Conservation (phyloP, 1,139 yeast genomes). For the Pichia sp. region DNA sequence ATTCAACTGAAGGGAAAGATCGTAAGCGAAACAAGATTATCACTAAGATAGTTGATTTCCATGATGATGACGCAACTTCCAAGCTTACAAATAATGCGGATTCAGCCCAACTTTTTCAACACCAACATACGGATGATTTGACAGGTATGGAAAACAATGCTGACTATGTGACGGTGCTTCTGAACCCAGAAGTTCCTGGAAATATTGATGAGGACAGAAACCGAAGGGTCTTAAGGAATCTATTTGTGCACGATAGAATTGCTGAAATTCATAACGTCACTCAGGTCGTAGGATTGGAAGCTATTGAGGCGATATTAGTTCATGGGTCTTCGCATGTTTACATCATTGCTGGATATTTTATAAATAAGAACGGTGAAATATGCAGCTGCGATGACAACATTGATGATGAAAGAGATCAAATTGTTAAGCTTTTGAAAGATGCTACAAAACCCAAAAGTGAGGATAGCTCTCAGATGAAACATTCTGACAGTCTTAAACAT, state of each 20-base stretch:
- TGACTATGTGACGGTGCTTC: conserved; percentile 12
- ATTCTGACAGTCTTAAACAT: too few species aligned
- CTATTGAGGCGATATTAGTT: conserved; percentile 66
- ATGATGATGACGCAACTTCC: too few species aligned
- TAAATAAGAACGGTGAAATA: conserved; percentile 48
- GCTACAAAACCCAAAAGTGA: too few species aligned
- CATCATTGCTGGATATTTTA: conserved; percentile 63
- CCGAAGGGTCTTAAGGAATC: conserved; percentile 60
- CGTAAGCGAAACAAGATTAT: conserved; percentile 55
- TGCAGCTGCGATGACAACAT: conserved; percentile 66
- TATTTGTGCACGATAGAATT: conserved; percentile 66
- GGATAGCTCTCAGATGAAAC: too few species aligned
- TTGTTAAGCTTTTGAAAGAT: conserved; percentile 53
- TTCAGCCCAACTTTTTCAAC: too few species aligned
- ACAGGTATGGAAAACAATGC: conserved; percentile 28
- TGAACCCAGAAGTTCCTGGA: conserved; percentile 31
- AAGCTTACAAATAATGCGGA: too few species aligned
- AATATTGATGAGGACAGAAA: conserved; percentile 58
- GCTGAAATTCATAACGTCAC: conserved; percentile 68
- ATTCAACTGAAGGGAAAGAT: conserved; percentile 60
- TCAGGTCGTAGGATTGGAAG: conserved; percentile 63
- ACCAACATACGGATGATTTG: conserved; percentile 24
- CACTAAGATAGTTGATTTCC: background rate
- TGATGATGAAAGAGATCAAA: conserved; percentile 52
- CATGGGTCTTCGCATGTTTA: conserved; percentile 59